phyloP scores from a whole-genome alignment of 1,284 basidiomycete genomes.

The Ceratobasidium sp. region DNA sequence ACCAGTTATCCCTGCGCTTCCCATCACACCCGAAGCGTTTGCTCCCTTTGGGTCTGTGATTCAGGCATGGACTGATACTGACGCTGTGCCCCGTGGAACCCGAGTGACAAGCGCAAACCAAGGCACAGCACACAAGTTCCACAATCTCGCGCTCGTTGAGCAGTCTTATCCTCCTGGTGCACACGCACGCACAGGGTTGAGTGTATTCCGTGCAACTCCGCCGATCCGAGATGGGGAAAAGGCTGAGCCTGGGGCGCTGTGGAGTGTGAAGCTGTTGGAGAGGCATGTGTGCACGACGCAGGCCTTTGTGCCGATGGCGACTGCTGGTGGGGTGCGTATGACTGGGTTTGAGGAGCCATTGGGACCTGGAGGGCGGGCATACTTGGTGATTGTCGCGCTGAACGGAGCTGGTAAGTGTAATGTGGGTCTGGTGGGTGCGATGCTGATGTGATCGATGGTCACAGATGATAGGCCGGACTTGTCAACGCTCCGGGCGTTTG shows the following conservation, averaged over 20 bases:
- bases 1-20: slow-evolving; percentile 70
- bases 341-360: slow-evolving; percentile 57
- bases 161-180: slow-evolving; percentile 69
- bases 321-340: slow-evolving; percentile 55
- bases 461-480: slow-evolving; percentile 80
- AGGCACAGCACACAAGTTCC: slow-evolving; percentile 89
- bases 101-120: slow-evolving; percentile 85
- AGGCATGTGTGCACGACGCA: slow-evolving; percentile 84
- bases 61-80: slow-evolving; percentile 78
- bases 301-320: slow-evolving; percentile 88
- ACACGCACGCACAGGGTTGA: slow-evolving; percentile 70
- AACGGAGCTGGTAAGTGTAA: slow-evolving; percentile 63
- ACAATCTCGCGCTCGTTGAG: slow-evolving; percentile 77
- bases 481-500: slow-evolving; percentile 78
- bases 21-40: slow-evolving; percentile 85
- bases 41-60: slow-evolving; percentile 85
- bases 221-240: slow-evolving; percentile 53
- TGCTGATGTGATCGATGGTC: not conserved
- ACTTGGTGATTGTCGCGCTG: slow-evolving; percentile 85
- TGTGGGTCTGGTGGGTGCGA: not conserved
- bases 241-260: slow-evolving; percentile 61
- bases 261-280: slow-evolving; percentile 72
- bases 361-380: slow-evolving; percentile 64
- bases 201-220: slow-evolving; percentile 73
- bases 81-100: slow-evolving; percentile 72